These are phyloP conservation scores for Naganishia sp. DNA, from an alignment of 1,284 basidiomycete species.

Conservation along the genomic window DNA sequence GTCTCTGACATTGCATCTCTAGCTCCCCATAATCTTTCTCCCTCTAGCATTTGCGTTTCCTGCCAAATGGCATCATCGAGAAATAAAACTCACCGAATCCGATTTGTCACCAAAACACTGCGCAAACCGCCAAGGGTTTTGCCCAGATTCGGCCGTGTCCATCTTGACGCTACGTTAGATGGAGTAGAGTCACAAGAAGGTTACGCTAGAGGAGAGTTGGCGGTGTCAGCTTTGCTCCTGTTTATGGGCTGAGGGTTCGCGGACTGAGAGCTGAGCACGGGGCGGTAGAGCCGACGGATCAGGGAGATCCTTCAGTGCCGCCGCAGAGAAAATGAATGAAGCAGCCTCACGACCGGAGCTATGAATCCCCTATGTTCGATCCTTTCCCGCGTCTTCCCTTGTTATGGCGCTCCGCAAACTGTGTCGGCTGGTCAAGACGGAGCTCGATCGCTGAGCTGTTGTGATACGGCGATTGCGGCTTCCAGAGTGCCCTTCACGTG, in stretches of 20 bases:
- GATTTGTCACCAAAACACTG: constrained; percentile 99
- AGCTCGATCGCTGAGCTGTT: too few relatives aligned
- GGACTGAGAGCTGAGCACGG: neutral
- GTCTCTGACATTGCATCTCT: neutral
- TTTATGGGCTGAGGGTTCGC: neutral
- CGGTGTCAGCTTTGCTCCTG: neutral
- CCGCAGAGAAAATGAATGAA: too few relatives aligned
- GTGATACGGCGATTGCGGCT: too few relatives aligned
- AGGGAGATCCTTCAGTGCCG: neutral
- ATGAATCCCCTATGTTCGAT: too few relatives aligned
- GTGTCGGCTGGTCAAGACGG: too few relatives aligned
- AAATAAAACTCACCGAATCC: constrained; percentile 43
- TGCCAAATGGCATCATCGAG: neutral
- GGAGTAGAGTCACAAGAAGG: neutral
- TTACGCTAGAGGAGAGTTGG: neutral
- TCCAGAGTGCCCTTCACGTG: too few relatives aligned
- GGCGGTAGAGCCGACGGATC: neutral
- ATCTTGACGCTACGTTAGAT: constrained; percentile 9
- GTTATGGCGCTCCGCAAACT: neutral
- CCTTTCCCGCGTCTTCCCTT: neutral
- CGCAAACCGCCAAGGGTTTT: constrained; percentile 82
- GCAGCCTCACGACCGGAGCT: too few relatives aligned
- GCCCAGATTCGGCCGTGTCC: constrained; percentile 28
- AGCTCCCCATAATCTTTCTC: neutral
- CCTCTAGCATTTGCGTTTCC: neutral